A percentile compares a stretch with the other conserved stretches of the same genome.
Evolutionary conservation across 495 filamentous ascomycete genomes (phyloP).

Genomic region (Apiosordaria backusii): DNA sequence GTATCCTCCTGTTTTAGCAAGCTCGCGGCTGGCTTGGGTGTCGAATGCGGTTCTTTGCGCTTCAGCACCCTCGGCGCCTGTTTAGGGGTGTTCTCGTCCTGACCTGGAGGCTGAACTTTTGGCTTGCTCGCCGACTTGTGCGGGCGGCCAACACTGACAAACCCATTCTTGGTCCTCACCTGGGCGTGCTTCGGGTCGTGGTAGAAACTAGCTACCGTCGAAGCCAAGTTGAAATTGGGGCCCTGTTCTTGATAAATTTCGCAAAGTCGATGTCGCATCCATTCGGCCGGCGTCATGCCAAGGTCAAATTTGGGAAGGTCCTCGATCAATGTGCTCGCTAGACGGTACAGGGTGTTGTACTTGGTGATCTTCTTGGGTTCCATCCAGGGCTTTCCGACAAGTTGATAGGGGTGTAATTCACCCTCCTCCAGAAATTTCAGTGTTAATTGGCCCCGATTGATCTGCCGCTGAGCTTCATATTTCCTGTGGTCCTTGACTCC

Average conservation of each 20-base stretch:
- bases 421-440: constrained; percentile 42
- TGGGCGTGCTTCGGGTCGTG: constrained; percentile 41
- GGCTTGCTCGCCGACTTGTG: constrained; percentile 22
- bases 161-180: constrained; percentile 42
- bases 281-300: constrained; percentile 44
- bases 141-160: constrained; percentile 46
- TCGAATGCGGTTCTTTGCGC: constrained; percentile 27
- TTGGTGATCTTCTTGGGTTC: constrained; percentile 36
- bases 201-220: constrained; percentile 40
- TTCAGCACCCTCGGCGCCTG: constrained; percentile 13
- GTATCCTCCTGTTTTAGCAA: not conserved
- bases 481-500: constrained; percentile 28
- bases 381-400: constrained; percentile 42
- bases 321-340: constrained; percentile 41
- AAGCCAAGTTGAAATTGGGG: constrained; percentile 41
- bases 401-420: constrained; percentile 48
- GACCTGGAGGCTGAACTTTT: constrained; percentile 2
- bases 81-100: not conserved
- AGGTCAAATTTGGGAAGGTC: constrained; percentile 46
- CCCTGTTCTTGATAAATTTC: constrained; percentile 36
- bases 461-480: constrained; percentile 44
- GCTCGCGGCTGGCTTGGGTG: constrained; percentile 4
- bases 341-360: constrained; percentile 48
- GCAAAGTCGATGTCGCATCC: constrained; percentile 47
- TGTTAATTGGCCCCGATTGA: constrained; percentile 44